These are phyloP conservation scores for Physcomitrium patens DNA, from an alignment of 225 moss, liverwort and hornwort species.

Conservation along the genomic window DNA sequence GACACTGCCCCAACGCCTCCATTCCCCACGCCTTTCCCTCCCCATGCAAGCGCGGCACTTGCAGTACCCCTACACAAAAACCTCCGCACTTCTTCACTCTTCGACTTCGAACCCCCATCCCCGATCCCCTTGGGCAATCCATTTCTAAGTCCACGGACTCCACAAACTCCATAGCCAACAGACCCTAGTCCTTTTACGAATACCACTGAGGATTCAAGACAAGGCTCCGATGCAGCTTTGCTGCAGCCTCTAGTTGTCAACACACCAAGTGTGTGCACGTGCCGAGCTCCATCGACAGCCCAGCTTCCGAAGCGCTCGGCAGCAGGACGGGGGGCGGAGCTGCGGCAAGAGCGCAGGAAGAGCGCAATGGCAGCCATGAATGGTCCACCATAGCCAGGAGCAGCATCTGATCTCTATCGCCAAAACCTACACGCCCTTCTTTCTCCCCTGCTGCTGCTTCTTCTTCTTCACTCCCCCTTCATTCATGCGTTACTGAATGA, in stretches of 20 bases:
- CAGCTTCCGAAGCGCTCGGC: too few species aligned
- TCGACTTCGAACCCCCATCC: neutral
- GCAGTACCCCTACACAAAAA: constrained; percentile 44
- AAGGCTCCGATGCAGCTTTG: neutral
- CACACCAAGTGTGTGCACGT: neutral
- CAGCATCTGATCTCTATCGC: neutral
- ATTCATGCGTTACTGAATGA: too few species aligned
- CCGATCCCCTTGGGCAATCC: constrained; percentile 15
- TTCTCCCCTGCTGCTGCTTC: too few species aligned
- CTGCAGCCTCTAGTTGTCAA: neutral
- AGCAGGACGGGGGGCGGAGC: constrained; percentile 26
- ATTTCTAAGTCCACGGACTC: constrained; percentile 13
- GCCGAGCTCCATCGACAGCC: neutral
- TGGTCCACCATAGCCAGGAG: constrained; percentile 55
- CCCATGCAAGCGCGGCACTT: constrained; percentile 46
- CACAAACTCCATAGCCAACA: neutral
- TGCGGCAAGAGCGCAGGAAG: constrained; percentile 45
- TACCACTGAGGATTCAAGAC: neutral
- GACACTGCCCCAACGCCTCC: constrained; percentile 7
- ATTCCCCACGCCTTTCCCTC: constrained; percentile 12
- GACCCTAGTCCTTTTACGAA: neutral
- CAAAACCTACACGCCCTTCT: too few species aligned
- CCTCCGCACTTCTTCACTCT: neutral
- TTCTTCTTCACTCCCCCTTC: too few species aligned
- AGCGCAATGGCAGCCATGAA: constrained; percentile 50